Conservation (phyloP, 2,329 filamentous ascomycete genomes). For the Elsinoe australis region DNA sequence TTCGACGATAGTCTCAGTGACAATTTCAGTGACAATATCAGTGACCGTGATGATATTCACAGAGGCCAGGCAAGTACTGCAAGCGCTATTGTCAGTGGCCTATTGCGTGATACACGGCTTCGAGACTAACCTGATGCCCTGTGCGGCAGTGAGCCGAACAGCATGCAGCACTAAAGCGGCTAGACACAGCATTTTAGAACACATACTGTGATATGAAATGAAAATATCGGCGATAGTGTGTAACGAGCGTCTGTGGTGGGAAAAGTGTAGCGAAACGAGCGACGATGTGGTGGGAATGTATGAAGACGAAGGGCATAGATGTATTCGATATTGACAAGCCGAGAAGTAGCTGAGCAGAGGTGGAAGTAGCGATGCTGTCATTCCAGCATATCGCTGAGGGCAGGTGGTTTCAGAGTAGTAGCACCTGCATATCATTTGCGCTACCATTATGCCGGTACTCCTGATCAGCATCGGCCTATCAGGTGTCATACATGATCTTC, state of each 20-base stretch:
- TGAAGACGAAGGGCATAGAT: not conserved
- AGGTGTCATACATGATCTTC: too few relatives aligned
- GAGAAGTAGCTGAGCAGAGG: too few relatives aligned
- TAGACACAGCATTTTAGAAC: not conserved
- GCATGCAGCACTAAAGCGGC: not conserved
- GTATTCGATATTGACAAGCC: too few relatives aligned
- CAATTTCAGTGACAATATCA: slow-evolving; percentile 15
- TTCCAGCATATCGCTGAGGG: too few relatives aligned
- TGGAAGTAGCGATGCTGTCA: too few relatives aligned
- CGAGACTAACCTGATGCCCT: slow-evolving; percentile 4
- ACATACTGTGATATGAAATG: not conserved
- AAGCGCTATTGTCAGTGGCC: not conserved
- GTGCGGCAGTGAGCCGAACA: not conserved
- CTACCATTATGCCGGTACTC: too few relatives aligned
- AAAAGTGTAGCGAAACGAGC: not conserved
- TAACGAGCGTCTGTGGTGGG: slow-evolving; percentile 13
- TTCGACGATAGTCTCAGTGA: slow-evolving; percentile 21
- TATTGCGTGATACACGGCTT: not conserved
- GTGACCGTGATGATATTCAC: slow-evolving; percentile 15
- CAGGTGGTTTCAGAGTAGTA: too few relatives aligned
- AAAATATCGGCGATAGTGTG: slow-evolving; percentile 1
- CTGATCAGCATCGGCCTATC: too few relatives aligned
- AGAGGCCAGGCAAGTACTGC: slow-evolving; percentile 7
- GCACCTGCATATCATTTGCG: too few relatives aligned
- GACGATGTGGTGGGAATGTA: not conserved